Evolutionary conservation across 2,329 filamentous ascomycete species (phyloP).

Genomic region (Exophiala sideris): DNA sequence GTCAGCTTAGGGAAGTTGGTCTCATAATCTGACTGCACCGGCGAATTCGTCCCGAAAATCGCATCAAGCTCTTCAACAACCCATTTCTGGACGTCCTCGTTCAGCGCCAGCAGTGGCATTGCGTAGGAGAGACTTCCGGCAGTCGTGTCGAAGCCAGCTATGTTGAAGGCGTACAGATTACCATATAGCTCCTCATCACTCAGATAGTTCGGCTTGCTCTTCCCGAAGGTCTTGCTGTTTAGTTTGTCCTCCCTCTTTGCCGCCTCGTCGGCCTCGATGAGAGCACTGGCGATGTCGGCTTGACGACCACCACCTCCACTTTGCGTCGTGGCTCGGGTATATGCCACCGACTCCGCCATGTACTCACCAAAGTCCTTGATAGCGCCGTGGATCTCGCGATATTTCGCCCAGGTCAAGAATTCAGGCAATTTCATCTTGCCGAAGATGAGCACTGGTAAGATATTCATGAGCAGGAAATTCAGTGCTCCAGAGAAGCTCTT

Average conservation of each 20-base stretch:
- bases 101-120: constrained; percentile 42
- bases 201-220: constrained; percentile 23
- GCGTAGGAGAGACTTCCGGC: constrained; percentile 45
- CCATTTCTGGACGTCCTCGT: constrained; percentile 47
- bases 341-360: constrained; percentile 21
- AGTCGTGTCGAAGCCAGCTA: constrained; percentile 53
- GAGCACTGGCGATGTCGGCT: constrained; percentile 22
- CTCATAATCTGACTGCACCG: constrained; percentile 2
- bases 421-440: constrained; percentile 5
- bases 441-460: constrained; percentile 19
- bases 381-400: constrained; percentile 15
- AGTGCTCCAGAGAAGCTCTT: constrained; percentile 27
- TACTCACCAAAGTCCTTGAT: constrained; percentile 22
- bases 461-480: constrained; percentile 19
- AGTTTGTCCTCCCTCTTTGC: constrained; percentile 36
- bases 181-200: constrained; percentile 47
- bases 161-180: constrained; percentile 49
- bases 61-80: constrained; percentile 39
- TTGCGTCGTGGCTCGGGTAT: constrained; percentile 6
- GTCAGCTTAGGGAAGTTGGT: constrained; percentile 2
- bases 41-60: neutral
- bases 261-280: constrained; percentile 25
- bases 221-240: constrained; percentile 34
- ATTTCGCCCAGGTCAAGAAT: constrained; percentile 13
- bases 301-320: constrained; percentile 6